A percentile compares a stretch with the other conserved stretches of the same genome.
Evolutionary conservation across 1,284 basidiomycete genomes (phyloP).

Genomic region (Leccinum subfulvum): DNA sequence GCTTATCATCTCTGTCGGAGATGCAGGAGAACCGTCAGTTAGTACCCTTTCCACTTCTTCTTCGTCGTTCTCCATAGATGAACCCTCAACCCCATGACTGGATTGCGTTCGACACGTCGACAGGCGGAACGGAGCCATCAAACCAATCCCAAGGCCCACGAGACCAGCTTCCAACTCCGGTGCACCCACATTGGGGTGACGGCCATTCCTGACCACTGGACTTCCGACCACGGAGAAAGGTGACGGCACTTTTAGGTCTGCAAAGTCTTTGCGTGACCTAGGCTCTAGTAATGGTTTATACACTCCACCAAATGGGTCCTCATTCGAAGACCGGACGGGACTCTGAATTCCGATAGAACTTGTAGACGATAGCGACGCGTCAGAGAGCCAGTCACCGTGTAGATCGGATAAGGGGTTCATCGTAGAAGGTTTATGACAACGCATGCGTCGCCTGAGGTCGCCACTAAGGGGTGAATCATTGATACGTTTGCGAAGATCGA

Average conservation of each 20-base stretch:
- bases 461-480: constrained; percentile 34
- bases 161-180: constrained; percentile 33
- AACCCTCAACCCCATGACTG: constrained; percentile 11
- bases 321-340: constrained; percentile 26
- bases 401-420: constrained; percentile 42
- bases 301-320: constrained; percentile 36
- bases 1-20: constrained; percentile 25
- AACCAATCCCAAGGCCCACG: constrained; percentile 48
- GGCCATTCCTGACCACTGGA: constrained; percentile 53
- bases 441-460: constrained; percentile 29
- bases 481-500: constrained; percentile 34
- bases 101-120: constrained; percentile 33
- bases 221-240: constrained; percentile 49
- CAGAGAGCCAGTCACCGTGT: constrained; percentile 45
- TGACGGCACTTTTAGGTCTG: constrained; percentile 5
- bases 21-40: constrained; percentile 23
- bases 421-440: constrained; percentile 35
- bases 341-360: constrained; percentile 20
- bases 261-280: constrained; percentile 9
- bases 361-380: constrained; percentile 36
- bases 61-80: constrained; percentile 31
- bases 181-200: constrained; percentile 27
- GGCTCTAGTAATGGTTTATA: constrained; percentile 28
- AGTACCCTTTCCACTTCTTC: constrained; percentile 33
- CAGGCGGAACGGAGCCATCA: constrained; percentile 52